Conservation (phyloP, 306 rosid genomes). For the Sicyos baderoa region DNA sequence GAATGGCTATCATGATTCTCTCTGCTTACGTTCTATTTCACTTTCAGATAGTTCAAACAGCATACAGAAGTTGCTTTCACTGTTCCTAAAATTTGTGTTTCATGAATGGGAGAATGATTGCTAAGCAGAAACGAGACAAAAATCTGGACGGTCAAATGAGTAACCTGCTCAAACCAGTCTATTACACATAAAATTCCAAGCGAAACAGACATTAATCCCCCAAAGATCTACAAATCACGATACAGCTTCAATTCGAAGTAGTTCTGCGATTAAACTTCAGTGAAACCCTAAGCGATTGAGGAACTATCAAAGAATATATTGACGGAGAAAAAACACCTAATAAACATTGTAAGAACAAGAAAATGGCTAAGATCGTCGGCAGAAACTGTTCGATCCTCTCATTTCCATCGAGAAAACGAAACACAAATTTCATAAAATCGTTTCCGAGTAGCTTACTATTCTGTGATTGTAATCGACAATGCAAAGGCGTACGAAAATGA, state of each 20-base stretch:
- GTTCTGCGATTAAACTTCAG: not conserved
- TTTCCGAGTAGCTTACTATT: not conserved
- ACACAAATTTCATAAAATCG: not conserved
- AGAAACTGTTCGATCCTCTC: not conserved
- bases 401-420: not conserved
- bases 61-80: not conserved
- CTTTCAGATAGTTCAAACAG: no score
- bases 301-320: no score
- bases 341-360: not conserved
- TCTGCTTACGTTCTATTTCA: no score
- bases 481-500: not conserved
- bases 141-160: not conserved
- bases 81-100: slow-evolving; percentile 12
- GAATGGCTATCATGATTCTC: no score
- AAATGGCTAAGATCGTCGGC: not conserved
- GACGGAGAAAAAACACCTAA: not conserved
- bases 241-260: not conserved
- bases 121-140: not conserved
- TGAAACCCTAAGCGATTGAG: not conserved
- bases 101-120: not conserved
- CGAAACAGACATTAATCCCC: not conserved
- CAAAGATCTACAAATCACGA: not conserved
- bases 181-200: not conserved
- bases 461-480: not conserved
- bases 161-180: not conserved